Percentiles rank a stretch among this genome's conserved stretches.
phyloP scores from a whole-genome alignment of 2,329 filamentous ascomycete species.

The Colletotrichum sp. region DNA sequence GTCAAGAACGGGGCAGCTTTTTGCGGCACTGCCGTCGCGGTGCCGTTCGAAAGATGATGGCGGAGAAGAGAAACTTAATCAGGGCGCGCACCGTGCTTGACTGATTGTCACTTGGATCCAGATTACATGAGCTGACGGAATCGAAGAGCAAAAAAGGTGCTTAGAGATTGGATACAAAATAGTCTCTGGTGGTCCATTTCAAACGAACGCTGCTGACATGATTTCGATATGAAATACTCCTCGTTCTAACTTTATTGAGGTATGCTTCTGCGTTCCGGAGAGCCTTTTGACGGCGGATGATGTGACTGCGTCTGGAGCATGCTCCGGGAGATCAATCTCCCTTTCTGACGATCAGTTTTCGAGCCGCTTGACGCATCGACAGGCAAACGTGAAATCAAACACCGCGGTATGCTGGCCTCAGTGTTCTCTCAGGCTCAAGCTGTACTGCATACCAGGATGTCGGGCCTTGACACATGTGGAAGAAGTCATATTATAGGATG shows the following conservation, averaged over 20 bases:
- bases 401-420: not conserved
- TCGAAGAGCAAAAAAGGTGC: not conserved
- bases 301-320: not conserved
- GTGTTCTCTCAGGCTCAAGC: not conserved
- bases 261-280: not conserved
- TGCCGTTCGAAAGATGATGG: not conserved
- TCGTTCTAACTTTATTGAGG: not conserved
- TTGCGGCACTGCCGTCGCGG: not conserved
- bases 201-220: not conserved
- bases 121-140: not conserved
- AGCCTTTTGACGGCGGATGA: not conserved
- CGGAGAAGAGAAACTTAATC: not conserved
- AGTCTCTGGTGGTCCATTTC: not conserved
- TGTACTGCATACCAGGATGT: not conserved
- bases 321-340: not conserved
- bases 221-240: not conserved
- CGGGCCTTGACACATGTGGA: not conserved
- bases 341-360: not conserved
- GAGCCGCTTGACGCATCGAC: not conserved
- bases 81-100: not conserved
- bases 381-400: not conserved
- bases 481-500: not conserved
- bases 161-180: not conserved
- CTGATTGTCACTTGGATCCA: not conserved
- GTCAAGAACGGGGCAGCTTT: not conserved